Base-by-base conservation (phyloP, 2,329 filamentous ascomycete species). In the Colletotrichum theobromicola region DNA sequence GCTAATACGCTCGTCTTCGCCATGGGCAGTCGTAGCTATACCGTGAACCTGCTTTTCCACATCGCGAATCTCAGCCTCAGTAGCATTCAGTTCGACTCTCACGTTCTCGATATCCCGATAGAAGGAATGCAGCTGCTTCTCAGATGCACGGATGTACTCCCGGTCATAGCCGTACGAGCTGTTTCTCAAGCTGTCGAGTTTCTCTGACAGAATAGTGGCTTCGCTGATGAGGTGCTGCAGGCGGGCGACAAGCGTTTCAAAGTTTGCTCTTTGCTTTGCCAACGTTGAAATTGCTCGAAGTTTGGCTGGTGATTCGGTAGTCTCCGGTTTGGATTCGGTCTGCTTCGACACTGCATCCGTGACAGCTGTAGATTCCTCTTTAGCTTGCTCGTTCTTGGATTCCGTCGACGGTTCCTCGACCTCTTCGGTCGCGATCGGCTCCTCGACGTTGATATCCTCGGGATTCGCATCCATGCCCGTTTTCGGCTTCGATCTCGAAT, bases 401-500 rank as follows among this genome's bases (percentile, higher is more conserved):
- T 71, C 67, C 30, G 35, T 26, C 5, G 55, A 42, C 2, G 76
- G 86, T 37, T 85, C 84, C 73, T 50, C 42, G 42, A 50, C 6
- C 10, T 50, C 42, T 50, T 50, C 42, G 42, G n/a, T 50, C 42
- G 42, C 42, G 42, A 50, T 50, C 42, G 42, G 42, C 42, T 50
- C 42, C 42, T 87, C 85, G 28, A 90, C 85, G 60, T 89, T 83
- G 64, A 90, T 89, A 70, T 90, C 88, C 4, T 90, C 88, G 0
- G 87, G 87, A 6, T 70, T 66, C 18, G 65, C 60, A 34, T 75
- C 73, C 26, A 37, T 28, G 16, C 34, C 70, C 18, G 24, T 15
- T 12, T 24, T 68, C 15, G 60, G 4, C 24, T 74, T 74, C 16
- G 61, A n/a, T 7, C 35, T 70, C 4, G 28, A 18, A 28, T 4